Evolutionary conservation across 306 rosid species (phyloP).

Genomic region (Inga leiocalycina): DNA sequence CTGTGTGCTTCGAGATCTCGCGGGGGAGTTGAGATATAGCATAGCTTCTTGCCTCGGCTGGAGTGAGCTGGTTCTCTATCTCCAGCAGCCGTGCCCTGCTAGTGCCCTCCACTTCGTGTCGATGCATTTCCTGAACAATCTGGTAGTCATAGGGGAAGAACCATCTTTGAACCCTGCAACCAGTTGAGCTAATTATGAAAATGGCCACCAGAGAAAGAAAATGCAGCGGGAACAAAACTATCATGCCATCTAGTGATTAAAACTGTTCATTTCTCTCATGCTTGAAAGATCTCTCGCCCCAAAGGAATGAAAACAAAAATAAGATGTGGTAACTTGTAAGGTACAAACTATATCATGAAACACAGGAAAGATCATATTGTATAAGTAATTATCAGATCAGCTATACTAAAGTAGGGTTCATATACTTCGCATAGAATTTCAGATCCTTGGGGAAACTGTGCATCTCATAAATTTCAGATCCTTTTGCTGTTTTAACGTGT

Average conservation of each 20-base stretch:
- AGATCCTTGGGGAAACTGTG: background rate
- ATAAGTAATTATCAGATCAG: background rate
- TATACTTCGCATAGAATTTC: background rate
- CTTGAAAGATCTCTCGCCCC: background rate
- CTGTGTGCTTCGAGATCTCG: conserved; percentile 81
- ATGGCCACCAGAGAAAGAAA: background rate
- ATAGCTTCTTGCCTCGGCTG: conserved; percentile 81
- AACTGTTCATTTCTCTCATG: background rate
- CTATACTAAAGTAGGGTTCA: background rate
- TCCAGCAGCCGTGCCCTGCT: conserved; percentile 70
- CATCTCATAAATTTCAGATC: background rate
- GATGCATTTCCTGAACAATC: conserved; percentile 86
- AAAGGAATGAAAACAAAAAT: background rate
- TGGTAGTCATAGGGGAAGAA: conserved; percentile 96
- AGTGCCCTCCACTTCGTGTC: conserved; percentile 61
- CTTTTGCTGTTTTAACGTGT: background rate
- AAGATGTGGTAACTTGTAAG: background rate
- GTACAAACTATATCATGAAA: conserved; percentile 1
- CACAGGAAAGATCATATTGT: background rate
- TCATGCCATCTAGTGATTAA: background rate
- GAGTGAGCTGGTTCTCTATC: conserved; percentile 67
- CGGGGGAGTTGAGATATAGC: conserved; percentile 90
- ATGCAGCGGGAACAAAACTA: background rate
- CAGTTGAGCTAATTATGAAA: background rate
- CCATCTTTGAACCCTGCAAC: conserved; percentile 82